phyloP scores from a whole-genome alignment of 2,329 filamentous ascomycete species.

The Macrophomina pseudophaseolina region DNA sequence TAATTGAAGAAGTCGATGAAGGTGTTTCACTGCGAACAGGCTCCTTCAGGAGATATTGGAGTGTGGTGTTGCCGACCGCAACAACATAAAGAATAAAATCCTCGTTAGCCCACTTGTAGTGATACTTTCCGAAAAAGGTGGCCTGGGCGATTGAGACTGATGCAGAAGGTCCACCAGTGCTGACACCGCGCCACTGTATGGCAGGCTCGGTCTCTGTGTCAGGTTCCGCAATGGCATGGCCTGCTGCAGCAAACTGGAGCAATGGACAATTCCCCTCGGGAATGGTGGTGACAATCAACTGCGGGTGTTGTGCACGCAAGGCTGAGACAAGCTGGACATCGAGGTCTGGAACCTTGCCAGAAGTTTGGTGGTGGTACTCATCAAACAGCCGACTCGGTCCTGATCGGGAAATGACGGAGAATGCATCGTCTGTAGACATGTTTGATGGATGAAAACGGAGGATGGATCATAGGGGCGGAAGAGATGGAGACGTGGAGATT shows the following conservation, averaged over 20 bases:
- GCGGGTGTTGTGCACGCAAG: conserved; percentile 44
- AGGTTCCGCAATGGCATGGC: conserved; percentile 45
- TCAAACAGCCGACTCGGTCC: conserved; percentile 39
- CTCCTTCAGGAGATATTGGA: conserved; percentile 51
- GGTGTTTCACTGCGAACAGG: conserved; percentile 39
- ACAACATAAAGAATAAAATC: conserved; percentile 49
- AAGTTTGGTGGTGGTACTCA: conserved; percentile 41
- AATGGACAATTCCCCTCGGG: conserved; percentile 46
- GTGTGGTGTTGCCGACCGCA: conserved; percentile 29
- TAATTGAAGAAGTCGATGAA: conserved; percentile 41
- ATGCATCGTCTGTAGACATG: conserved; percentile 8
- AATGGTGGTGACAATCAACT: conserved; percentile 46
- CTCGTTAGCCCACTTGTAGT: conserved; percentile 45
- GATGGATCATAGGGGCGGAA: background rate
- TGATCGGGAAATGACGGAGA: conserved; percentile 16
- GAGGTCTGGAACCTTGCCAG: conserved; percentile 44
- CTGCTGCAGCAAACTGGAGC: conserved; percentile 49
- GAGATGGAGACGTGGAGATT: background rate
- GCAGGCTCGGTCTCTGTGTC: conserved; percentile 47
- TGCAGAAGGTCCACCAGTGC: conserved; percentile 32
- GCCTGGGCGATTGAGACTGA: conserved; percentile 43
- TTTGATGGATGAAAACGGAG: background rate
- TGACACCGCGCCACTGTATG: conserved; percentile 45
- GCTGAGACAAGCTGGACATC: conserved; percentile 46
- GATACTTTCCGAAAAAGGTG: conserved; percentile 48